These are phyloP conservation scores for Myxozyma monticola DNA, from an alignment of 805 yeast genomes.

Conservation along the genomic window DNA sequence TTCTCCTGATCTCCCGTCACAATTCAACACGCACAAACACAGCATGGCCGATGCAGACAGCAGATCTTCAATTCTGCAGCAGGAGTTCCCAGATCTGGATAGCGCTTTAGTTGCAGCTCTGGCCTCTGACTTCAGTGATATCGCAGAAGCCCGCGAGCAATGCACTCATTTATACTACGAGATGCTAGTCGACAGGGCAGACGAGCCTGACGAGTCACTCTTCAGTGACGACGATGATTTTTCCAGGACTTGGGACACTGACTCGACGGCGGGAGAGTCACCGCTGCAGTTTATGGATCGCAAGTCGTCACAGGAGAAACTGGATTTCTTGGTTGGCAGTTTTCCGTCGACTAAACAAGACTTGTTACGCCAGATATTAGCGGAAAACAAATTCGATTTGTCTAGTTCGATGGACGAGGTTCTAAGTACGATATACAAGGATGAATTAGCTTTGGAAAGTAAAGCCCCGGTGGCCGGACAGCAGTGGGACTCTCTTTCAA, in stretches of 20 bases:
- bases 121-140: conserved; percentile 3
- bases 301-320: conserved; percentile 7
- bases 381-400: conserved; percentile 2
- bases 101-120: conserved; percentile 23
- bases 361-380: not conserved
- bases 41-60: not conserved
- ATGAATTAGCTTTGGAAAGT: no score
- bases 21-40: not conserved
- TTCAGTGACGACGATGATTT: not conserved
- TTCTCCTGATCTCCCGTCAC: not conserved
- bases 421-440: conserved; percentile 1
- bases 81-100: conserved; percentile 20
- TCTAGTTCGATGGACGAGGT: conserved; percentile 12
- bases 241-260: not conserved
- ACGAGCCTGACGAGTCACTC: not conserved
- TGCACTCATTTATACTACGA: conserved; percentile 8
- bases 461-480: no score
- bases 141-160: conserved; percentile 11
- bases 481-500: no score
- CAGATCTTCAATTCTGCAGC: conserved; percentile 2
- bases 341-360: conserved; percentile 6
- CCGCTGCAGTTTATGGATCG: conserved; percentile 1
- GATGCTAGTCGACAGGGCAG: conserved; percentile 11
- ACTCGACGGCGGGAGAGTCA: conserved; percentile 1
- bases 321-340: conserved; percentile 5